Base-by-base conservation (phyloP, 345 rosid genomes). In the Bruguiera parviflora region DNA sequence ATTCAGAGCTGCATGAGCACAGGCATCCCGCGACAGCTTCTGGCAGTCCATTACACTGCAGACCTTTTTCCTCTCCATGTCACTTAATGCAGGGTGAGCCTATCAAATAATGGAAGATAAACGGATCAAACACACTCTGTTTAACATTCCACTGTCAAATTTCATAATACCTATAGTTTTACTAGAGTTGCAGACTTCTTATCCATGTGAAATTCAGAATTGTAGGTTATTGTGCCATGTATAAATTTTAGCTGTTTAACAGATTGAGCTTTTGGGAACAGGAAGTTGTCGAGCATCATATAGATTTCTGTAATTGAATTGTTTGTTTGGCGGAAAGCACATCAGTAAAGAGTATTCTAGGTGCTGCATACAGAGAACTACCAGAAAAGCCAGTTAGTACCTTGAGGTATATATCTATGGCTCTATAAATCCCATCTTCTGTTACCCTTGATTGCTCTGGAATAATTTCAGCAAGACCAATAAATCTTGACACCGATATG, bases 41-140 rank as follows among this genome's bases (percentile, higher is more conserved):
- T 94, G 97, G 53, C 97, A 94, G 74, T 94, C 96, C 98, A 94
- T 91, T 70, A 88, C 53, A 70, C 97, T 87, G 86, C 98, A 91
- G 1, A 87, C 92, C 85, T 91, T 91, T 87, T 94, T 94, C 81
- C 87, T 91, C 77, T 94, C 98, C 81, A 88, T 77, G 76, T 94
- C 98, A 76, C 83, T 89, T 66, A 86, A 76, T 58, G 69, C 75
- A 15, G 95, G 96, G 84, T 94, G 98, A 61, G 98, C 98, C 98
- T 94, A 63, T 63, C 28, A 58, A 24, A 75, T 49, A 21, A 51
- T 22, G 16, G 62, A 13, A 32, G 60, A 53, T 19, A 64, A 58
- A 19, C 64, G 37, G 21, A 67, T 63, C 53, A 53, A 20, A 20
- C 19, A 3, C 49, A 43, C 18, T 43, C 13, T 15, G 49, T 43